Base-by-base conservation (phyloP, 306 rosid genomes). In the Sicyos baderoa region DNA sequence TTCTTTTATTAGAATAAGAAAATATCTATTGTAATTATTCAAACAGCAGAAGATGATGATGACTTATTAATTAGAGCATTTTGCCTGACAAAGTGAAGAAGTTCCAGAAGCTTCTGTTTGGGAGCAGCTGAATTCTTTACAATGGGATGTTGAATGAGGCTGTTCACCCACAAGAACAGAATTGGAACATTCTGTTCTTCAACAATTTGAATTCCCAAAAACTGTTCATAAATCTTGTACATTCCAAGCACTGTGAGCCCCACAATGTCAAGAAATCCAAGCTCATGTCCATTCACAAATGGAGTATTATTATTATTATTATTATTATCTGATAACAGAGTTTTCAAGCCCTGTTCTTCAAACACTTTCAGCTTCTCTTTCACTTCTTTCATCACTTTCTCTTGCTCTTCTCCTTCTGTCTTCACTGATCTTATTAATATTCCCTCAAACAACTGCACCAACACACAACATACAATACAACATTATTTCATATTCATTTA, bases 281-380 rank as follows among this genome's bases (percentile, higher is more conserved):
- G 0, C 19, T 59, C 47, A 11, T 54, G 47, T 13, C 54, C 74
- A 9, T 79, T 56, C 59, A 45, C 45, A 54, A 56, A 55, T 12
- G 42, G 32, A 62, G 45, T 32, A 25, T 25, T 25, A 25, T 25
- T 25, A 25, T 25, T 25, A 25, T 25, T 25, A 25, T 25, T 25
- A 32, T 4, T 17, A 1, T 74, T 58, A 6, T 69, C 74, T 6
- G 29, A 23, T 62, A 76, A 57, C 15, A 73, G 44, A 2, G 32
- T 47, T 59, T 79, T 73, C 74, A 76, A 6, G n/a, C 77, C 75
- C 29, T 57, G 18, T 27, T 71, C 75, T 59, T 82, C 83, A 8
- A 79, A 6, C 5, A 45, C 61, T 13, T 54, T 32, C 54, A 76
- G 14, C 49, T 51, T 58, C 45, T 58, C 79, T 57, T 14, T 42